A percentile compares a stretch with the other conserved stretches of the same genome.
Conservation (phyloP, 2,329 filamentous ascomycete species). For the Sporothrix globosa region DNA sequence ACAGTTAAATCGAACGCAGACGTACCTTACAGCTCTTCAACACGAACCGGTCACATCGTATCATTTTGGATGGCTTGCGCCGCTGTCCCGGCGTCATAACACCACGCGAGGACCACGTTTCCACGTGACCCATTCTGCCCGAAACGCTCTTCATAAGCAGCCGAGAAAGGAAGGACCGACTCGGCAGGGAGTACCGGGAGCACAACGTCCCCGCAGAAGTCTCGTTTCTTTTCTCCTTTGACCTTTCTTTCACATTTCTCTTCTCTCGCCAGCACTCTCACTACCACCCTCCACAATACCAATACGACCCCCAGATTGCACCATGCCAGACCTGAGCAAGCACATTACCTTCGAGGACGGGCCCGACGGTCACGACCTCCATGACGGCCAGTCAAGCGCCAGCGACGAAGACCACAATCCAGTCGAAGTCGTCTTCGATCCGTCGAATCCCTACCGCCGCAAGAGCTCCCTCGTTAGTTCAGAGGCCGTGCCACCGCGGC, state of each 20-base stretch:
- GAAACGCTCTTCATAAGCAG: neutral
- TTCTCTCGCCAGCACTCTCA: neutral
- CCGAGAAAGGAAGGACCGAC: constrained; percentile 17
- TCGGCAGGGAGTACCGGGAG: neutral
- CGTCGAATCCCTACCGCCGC: constrained; percentile 62
- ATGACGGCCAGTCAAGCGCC: constrained; percentile 49
- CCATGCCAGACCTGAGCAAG: constrained; percentile 23
- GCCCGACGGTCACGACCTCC: constrained; percentile 45
- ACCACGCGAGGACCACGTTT: neutral
- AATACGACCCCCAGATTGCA: neutral
- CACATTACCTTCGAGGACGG: constrained; percentile 26
- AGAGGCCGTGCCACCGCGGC: constrained; percentile 49
- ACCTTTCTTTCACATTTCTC: neutral
- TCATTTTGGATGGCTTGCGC: neutral
- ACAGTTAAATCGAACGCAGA: neutral
- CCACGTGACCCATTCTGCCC: neutral
- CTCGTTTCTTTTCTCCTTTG: neutral
- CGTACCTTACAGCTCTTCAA: neutral
- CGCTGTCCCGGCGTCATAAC: neutral
- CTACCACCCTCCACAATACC: neutral
- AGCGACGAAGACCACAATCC: constrained; percentile 57
- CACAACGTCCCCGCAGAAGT: neutral
- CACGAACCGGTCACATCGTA: too few species aligned
- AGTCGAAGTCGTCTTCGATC: constrained; percentile 66
- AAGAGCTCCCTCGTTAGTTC: constrained; percentile 66